Conservation (phyloP, 139 green algal genomes). For the Asterochloris erici region DNA sequence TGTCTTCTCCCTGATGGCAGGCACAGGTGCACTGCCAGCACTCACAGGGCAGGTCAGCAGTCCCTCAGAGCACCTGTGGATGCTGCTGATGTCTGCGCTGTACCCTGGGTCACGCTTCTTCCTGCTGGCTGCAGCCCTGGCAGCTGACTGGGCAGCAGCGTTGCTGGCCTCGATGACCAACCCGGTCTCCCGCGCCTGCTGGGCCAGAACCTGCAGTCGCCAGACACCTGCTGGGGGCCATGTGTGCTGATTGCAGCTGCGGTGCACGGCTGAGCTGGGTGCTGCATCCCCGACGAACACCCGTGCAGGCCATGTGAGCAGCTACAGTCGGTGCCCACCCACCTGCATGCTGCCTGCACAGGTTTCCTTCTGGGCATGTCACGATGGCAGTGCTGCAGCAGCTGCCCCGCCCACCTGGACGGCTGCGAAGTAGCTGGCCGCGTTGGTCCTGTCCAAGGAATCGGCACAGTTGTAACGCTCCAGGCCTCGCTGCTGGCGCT, state of each 20-base stretch:
- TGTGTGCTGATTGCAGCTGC: neutral
- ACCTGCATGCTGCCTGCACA: no score
- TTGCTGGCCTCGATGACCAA: slow-evolving; percentile 44
- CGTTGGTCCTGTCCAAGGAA: slow-evolving; percentile 96
- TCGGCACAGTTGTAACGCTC: slow-evolving; percentile 97
- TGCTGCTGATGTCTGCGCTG: slow-evolving; percentile 30
- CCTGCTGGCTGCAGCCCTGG: slow-evolving; percentile 19
- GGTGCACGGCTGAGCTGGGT: neutral
- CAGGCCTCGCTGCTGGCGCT: slow-evolving; percentile 58
- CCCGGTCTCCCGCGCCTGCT: slow-evolving; percentile 59
- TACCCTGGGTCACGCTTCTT: slow-evolving; percentile 17
- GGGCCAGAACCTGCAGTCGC: slow-evolving; percentile 42
- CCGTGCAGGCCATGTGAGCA: no score
- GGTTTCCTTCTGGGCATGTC: no score
- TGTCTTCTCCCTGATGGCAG: neutral
- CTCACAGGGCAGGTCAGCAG: slow-evolving; percentile 4
- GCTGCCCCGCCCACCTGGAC: slow-evolving; percentile 56
- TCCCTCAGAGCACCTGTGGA: slow-evolving; percentile 19
- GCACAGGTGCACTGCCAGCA: neutral
- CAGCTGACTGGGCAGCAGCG: slow-evolving; percentile 22
- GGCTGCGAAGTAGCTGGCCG: slow-evolving; percentile 89
- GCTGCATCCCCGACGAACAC: neutral
- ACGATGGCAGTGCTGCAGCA: no score
- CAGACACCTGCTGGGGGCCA: neutral
- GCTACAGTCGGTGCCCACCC: no score